Percentiles rank a stretch among this genome's conserved stretches.
These are phyloP conservation scores for Aspergillus nomiae DNA, from an alignment of 2,329 filamentous ascomycete species.

Conservation along the genomic window DNA sequence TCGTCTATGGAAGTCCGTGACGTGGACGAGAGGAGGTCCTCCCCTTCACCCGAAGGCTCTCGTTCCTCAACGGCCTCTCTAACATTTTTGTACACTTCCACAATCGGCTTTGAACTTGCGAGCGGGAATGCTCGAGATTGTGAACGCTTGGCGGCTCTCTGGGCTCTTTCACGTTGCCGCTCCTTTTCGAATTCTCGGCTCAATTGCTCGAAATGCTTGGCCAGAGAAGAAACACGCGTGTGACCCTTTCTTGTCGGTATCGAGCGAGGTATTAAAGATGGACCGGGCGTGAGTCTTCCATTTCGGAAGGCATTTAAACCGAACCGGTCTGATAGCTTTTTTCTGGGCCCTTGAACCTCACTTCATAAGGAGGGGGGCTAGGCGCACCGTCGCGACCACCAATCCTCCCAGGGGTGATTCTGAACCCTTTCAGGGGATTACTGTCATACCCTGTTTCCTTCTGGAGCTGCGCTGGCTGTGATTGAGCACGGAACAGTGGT, in stretches of 20 bases:
- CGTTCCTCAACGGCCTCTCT: slow-evolving; percentile 88
- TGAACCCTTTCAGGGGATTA: slow-evolving; percentile 24
- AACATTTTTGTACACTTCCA: slow-evolving; percentile 93
- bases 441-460: slow-evolving; percentile 29
- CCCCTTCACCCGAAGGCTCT: slow-evolving; percentile 64
- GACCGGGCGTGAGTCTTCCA: slow-evolving; percentile 48
- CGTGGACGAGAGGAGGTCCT: slow-evolving; percentile 43
- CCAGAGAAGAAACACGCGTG: slow-evolving; percentile 84
- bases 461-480: slow-evolving; percentile 49
- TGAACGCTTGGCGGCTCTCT: slow-evolving; percentile 73
- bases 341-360: slow-evolving; percentile 54
- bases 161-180: slow-evolving; percentile 79
- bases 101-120: slow-evolving; percentile 90
- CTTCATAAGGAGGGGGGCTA: slow-evolving; percentile 26
- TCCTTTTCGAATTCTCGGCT: slow-evolving; percentile 97
- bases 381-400: slow-evolving; percentile 24
- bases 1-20: slow-evolving; percentile 31
- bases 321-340: slow-evolving; percentile 75
- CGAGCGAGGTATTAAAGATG: slow-evolving; percentile 85
- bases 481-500: slow-evolving; percentile 53
- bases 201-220: slow-evolving; percentile 94
- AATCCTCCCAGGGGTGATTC: slow-evolving; percentile 23
- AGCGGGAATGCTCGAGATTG: slow-evolving; percentile 82
- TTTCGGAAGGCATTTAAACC: slow-evolving; percentile 67
- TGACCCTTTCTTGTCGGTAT: slow-evolving; percentile 70